A percentile compares a stretch with the other conserved stretches of the same genome.
These are phyloP conservation scores for Aspergillus terreus DNA, from an alignment of 2,329 filamentous ascomycete genomes.

Conservation along the genomic window DNA sequence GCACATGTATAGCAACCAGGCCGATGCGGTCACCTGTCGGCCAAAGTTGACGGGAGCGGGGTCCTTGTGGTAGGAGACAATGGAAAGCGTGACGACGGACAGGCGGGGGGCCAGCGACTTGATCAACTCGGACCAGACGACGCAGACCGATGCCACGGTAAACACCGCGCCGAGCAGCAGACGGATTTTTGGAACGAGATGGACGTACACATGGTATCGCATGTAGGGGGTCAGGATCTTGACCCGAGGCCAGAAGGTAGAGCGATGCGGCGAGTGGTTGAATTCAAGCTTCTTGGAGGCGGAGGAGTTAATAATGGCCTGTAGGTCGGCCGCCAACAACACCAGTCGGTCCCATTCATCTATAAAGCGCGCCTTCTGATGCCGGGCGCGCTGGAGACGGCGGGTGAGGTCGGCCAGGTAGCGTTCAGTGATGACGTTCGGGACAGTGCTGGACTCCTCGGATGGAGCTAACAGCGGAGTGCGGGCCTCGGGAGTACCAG, in stretches of 20 bases:
- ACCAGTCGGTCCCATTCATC: constrained; percentile 83
- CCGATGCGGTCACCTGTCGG: constrained; percentile 76
- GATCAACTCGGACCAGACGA: constrained; percentile 92
- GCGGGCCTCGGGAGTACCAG: constrained; percentile 62
- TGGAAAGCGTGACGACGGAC: constrained; percentile 62
- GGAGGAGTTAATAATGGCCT: constrained; percentile 78
- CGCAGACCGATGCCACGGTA: constrained; percentile 70
- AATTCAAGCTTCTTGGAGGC: constrained; percentile 79
- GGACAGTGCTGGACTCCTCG: constrained; percentile 47
- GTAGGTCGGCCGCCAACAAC: constrained; percentile 67
- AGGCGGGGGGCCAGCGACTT: constrained; percentile 75
- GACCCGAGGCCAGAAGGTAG: constrained; percentile 52
- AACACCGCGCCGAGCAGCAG: constrained; percentile 65
- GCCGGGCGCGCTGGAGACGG: constrained; percentile 73
- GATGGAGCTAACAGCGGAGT: constrained; percentile 34
- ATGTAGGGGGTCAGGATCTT: constrained; percentile 73
- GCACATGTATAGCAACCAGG: constrained; percentile 97
- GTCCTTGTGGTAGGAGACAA: constrained; percentile 65
- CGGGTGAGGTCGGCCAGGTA: constrained; percentile 88
- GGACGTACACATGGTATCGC: constrained; percentile 72
- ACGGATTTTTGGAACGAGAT: constrained; percentile 66
- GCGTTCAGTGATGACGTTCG: constrained; percentile 84
- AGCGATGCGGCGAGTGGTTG: constrained; percentile 54
- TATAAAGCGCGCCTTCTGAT: constrained; percentile 76
- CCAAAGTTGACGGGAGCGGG: constrained; percentile 77